Conservation (phyloP, 495 filamentous ascomycete genomes). For the Jackrogersella multiformis region DNA sequence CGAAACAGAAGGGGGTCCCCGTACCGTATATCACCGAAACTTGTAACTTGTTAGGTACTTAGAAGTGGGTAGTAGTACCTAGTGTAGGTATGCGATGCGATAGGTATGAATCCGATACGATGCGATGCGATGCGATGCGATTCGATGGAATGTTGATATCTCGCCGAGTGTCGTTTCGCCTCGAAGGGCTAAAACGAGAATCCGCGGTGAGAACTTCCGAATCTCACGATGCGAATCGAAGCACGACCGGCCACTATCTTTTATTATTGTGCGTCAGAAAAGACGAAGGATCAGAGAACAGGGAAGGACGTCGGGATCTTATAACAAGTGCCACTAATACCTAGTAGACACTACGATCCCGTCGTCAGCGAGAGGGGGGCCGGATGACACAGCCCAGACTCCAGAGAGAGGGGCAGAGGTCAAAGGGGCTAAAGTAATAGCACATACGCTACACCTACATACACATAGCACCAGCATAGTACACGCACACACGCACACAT, state of each 20-base stretch:
- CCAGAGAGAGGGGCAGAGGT: not conserved
- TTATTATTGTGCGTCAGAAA: conserved; percentile 24
- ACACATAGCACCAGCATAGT: not conserved
- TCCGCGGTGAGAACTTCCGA: conserved; percentile 23
- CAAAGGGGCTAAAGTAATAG: conserved; percentile 22
- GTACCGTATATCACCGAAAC: too few species aligned
- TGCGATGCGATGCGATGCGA: not conserved
- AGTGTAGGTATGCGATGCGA: too few species aligned
- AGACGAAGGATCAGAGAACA: conserved; percentile 25
- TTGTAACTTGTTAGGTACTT: too few species aligned
- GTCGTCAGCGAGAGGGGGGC: conserved; percentile 37
- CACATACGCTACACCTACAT: not conserved
- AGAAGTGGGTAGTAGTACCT: not conserved
- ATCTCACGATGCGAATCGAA: conserved; percentile 15
- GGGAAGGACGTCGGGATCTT: conserved; percentile 39
- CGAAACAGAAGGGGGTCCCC: not conserved
- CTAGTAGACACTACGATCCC: conserved; percentile 34
- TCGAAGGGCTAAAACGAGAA: conserved; percentile 40
- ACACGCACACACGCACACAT: not conserved
- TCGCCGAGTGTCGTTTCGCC: conserved; percentile 27
- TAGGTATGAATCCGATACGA: not conserved
- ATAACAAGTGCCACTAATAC: conserved; percentile 36
- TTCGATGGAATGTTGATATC: too few species aligned
- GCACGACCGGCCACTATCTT: conserved; percentile 27
- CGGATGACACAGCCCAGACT: conserved; percentile 38